Base-by-base conservation (phyloP, 1,284 basidiomycete genomes). In the Ustilago xerochloae region DNA sequence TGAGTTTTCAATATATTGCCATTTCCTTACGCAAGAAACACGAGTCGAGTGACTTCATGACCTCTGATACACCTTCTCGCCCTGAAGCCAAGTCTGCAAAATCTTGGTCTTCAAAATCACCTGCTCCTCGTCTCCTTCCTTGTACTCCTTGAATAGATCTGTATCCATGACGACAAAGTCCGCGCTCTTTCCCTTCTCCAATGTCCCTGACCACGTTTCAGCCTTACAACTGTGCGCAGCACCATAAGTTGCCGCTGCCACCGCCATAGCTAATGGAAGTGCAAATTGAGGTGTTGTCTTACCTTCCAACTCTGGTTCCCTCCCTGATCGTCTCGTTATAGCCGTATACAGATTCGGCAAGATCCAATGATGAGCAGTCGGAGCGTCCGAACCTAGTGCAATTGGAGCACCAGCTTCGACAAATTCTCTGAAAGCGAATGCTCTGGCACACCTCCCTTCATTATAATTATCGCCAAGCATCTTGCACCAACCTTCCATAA, bases 151-250 rank as follows among this genome's bases (percentile, higher is more conserved):
- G 65, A 76, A 72, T 15, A 76, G 35, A 48, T 73, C 63, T 15
- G 68, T 68, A 38, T 76, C 74, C 29, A 76, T n/a, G 6, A 76
- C 63, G 6, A 64, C 69, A 50, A 76, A 76, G 24, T 76, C 68
- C 3, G 74, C 74, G 26, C 63, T 72, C 48, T 62, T 72, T 4
- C 74, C 74, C 49, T 49, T 26, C 29, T 71, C 68, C 20, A 73
- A 49, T 13, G 61, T 68, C 0, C 69, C 74, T 6, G 63, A 33
- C 62, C 64, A 65, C 3, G 18, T 26, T n/a, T 76, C 74, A 2
- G 69, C 64, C 46, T 65, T 71, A 45, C 74, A 76, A 29, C 68
- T 70, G 48, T 63, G 52, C 9, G 74, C 74, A 1, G 69, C 74
- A 8, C 74, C 69, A 30, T 69, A 63, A 8, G 59, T 68, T 4